A percentile compares a stretch with the other conserved stretches of the same genome.
Conservation (phyloP, 805 yeast species). For the Candida nemodendra region DNA sequence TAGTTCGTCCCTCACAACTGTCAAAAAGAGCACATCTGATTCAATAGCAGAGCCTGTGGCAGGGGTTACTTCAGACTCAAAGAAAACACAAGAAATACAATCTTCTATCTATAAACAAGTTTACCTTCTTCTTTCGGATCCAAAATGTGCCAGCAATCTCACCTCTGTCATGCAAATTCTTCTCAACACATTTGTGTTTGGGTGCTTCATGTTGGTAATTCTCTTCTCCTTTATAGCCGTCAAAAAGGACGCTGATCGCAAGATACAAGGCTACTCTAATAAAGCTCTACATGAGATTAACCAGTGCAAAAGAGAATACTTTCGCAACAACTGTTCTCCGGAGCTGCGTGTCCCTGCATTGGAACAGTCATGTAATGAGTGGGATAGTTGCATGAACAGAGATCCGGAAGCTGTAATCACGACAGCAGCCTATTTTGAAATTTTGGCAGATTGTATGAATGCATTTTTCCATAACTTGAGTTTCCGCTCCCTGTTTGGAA, state of each 20-base stretch:
- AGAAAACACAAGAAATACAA: not conserved
- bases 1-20: not conserved
- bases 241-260: conserved; percentile 62
- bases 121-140: conserved; percentile 22
- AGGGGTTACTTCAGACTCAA: no score
- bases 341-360: conserved; percentile 70
- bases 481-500: conserved; percentile 24
- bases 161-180: conserved; percentile 27
- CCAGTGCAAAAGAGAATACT: conserved; percentile 66
- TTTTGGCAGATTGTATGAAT: conserved; percentile 34
- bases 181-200: conserved; percentile 25
- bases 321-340: conserved; percentile 68
- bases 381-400: conserved; percentile 81
- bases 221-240: conserved; percentile 26
- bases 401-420: conserved; percentile 54
- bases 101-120: conserved; percentile 8
- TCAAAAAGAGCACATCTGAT: not conserved
- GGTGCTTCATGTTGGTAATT: conserved; percentile 17
- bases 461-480: conserved; percentile 32
- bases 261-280: conserved; percentile 59
- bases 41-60: not conserved
- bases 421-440: conserved; percentile 34
- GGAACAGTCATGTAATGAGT: conserved; percentile 63
- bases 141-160: conserved; percentile 28
- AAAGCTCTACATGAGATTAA: conserved; percentile 65